Evolutionary conservation across 1,284 basidiomycete species (phyloP).

Genomic region (Meira nashicola): DNA sequence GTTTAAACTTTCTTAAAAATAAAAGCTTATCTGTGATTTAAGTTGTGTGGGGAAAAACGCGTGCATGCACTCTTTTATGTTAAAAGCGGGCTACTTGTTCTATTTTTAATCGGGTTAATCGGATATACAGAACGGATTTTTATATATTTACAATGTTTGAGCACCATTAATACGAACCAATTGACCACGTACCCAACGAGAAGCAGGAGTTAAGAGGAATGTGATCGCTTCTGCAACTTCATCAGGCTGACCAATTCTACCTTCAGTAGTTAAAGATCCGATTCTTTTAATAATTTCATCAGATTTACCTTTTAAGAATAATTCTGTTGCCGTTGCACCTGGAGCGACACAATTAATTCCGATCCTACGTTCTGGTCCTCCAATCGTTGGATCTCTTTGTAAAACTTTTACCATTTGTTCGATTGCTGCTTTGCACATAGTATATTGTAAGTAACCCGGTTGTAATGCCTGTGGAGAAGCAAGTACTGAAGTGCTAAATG

Average conservation of each 20-base stretch:
- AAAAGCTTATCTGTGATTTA: no score
- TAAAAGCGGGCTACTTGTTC: no score
- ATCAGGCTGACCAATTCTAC: constrained; percentile 59
- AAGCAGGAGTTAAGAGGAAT: constrained; percentile 60
- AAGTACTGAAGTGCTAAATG: constrained; percentile 61
- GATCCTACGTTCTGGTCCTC: constrained; percentile 57
- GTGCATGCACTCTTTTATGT: no score
- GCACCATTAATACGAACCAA: constrained; percentile 61
- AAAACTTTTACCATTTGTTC: constrained; percentile 63
- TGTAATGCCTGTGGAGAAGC: constrained; percentile 12
- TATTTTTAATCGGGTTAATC: no score
- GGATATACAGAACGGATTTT: no score
- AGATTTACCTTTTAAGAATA: constrained; percentile 60
- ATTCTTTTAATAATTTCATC: constrained; percentile 58
- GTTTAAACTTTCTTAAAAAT: no score
- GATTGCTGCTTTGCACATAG: constrained; percentile 61
- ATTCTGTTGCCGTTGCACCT: constrained; percentile 60
- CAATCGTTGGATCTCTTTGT: constrained; percentile 57
- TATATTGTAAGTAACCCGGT: constrained; percentile 59
- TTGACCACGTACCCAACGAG: constrained; percentile 62
- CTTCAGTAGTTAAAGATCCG: constrained; percentile 57
- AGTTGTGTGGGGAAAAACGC: no score
- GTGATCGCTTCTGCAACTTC: constrained; percentile 61
- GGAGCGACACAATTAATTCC: constrained; percentile 63
- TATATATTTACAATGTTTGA: not conserved